Conservation (phyloP, 2,329 filamentous ascomycete genomes). For the Fonsecaea pugnacius region DNA sequence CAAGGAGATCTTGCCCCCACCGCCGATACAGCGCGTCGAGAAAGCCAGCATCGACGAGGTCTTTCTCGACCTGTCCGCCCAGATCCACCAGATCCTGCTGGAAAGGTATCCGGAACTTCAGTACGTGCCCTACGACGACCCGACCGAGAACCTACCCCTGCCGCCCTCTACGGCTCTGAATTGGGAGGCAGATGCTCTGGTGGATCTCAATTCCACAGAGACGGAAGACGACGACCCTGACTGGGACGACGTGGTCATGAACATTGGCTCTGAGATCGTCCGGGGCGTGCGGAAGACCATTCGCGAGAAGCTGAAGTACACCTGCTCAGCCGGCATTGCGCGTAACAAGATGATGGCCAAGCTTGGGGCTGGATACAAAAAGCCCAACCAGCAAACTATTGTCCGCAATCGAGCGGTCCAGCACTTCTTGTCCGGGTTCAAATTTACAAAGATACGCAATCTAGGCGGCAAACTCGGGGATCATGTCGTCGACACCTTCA, state of each 20-base stretch:
- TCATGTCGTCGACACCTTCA: slow-evolving; percentile 78
- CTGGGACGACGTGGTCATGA: slow-evolving; percentile 91
- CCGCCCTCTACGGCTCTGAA: slow-evolving; percentile 75
- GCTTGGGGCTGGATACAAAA: slow-evolving; percentile 86
- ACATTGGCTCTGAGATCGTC: slow-evolving; percentile 87
- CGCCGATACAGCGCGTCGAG: slow-evolving; percentile 73
- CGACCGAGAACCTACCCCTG: slow-evolving; percentile 70
- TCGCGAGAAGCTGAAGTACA: slow-evolving; percentile 75
- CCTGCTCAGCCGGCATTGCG: slow-evolving; percentile 86
- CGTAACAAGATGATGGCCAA: slow-evolving; percentile 96
- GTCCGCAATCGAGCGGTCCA: slow-evolving; percentile 81
- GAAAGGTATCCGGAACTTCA: slow-evolving; percentile 75
- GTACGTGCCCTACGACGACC: slow-evolving; percentile 73
- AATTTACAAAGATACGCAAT: slow-evolving; percentile 93
- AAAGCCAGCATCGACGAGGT: slow-evolving; percentile 97
- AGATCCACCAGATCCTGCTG: slow-evolving; percentile 76
- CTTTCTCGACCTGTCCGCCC: slow-evolving; percentile 86
- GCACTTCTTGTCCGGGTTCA: slow-evolving; percentile 80
- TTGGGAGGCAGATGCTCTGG: slow-evolving; percentile 80
- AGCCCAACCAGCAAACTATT: slow-evolving; percentile 94
- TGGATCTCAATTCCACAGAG: slow-evolving; percentile 74
- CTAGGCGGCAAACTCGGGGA: slow-evolving; percentile 95
- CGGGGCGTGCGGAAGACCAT: slow-evolving; percentile 73
- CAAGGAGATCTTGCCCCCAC: slow-evolving; percentile 69
- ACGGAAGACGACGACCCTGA: slow-evolving; percentile 81